phyloP scores from a whole-genome alignment of 1,139 yeast species.

The Geotrichum restrictum region DNA sequence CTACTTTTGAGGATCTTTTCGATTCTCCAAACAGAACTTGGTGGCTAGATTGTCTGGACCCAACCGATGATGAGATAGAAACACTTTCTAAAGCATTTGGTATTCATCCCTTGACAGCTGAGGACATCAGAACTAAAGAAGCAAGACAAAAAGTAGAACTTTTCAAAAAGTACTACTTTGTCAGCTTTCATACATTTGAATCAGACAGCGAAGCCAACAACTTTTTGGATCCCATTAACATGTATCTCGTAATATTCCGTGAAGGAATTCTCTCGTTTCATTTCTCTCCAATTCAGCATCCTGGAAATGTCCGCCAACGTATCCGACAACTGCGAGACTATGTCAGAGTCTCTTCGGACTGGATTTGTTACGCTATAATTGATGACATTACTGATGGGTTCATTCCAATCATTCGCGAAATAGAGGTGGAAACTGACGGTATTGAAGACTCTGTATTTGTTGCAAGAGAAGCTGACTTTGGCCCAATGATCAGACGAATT shows the following conservation, averaged over 20 bases:
- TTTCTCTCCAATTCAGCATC: slow-evolving; percentile 73
- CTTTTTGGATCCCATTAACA: slow-evolving; percentile 80
- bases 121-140: slow-evolving; percentile 89
- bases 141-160: slow-evolving; percentile 92
- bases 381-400: slow-evolving; percentile 94
- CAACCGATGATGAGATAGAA: slow-evolving; percentile 94
- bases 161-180: slow-evolving; percentile 82
- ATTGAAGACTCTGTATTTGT: slow-evolving; percentile 80
- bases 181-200: slow-evolving; percentile 91
- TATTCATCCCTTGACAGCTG: slow-evolving; percentile 92
- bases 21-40: slow-evolving; percentile 51
- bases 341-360: slow-evolving; percentile 82
- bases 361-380: slow-evolving; percentile 89
- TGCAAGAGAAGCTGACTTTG: slow-evolving; percentile 59
- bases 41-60: slow-evolving; percentile 91
- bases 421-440: slow-evolving; percentile 87
- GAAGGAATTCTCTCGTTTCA: slow-evolving; percentile 84
- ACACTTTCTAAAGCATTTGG: slow-evolving; percentile 85
- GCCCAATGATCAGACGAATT: slow-evolving; percentile 64
- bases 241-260: slow-evolving; percentile 81
- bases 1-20: slow-evolving; percentile 63
- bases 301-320: slow-evolving; percentile 85
- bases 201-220: slow-evolving; percentile 62
- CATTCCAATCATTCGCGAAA: slow-evolving; percentile 82
- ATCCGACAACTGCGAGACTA: slow-evolving; percentile 86